Percentiles rank a stretch among this genome's conserved stretches.
Conservation (phyloP, 2,329 filamentous ascomycete genomes). For the Clarireedia paspali region DNA sequence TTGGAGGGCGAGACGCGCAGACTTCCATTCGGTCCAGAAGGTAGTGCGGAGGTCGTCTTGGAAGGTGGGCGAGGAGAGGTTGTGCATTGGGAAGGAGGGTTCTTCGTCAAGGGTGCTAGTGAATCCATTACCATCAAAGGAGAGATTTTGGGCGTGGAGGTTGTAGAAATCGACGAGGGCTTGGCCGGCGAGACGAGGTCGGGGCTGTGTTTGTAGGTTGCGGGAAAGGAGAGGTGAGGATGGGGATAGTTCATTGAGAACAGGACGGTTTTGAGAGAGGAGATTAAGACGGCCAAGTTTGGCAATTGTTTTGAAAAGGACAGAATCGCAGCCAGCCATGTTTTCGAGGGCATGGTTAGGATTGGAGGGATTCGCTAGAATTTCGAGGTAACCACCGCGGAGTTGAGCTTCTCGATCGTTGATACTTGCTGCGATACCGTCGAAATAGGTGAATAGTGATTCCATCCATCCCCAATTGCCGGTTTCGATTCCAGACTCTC, state of each 20-base stretch:
- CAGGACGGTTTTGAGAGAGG: constrained; percentile 61
- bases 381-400: constrained; percentile 52
- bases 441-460: constrained; percentile 88
- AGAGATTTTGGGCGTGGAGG: constrained; percentile 44
- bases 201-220: constrained; percentile 24
- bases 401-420: constrained; percentile 88
- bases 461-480: constrained; percentile 83
- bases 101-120: constrained; percentile 47
- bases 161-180: constrained; percentile 42
- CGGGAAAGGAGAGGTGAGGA: constrained; percentile 15
- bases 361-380: constrained; percentile 56
- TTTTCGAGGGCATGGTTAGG: constrained; percentile 58
- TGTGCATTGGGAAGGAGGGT: constrained; percentile 34
- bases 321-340: constrained; percentile 77
- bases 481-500: constrained; percentile 51
- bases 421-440: constrained; percentile 84
- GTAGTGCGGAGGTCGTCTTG: constrained; percentile 52
- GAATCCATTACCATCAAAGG: constrained; percentile 63
- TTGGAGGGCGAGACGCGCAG: constrained; percentile 67
- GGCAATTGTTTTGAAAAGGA: constrained; percentile 79
- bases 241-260: constrained; percentile 38
- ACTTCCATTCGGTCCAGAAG: constrained; percentile 87
- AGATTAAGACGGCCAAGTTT: constrained; percentile 79
- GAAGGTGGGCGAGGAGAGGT: constrained; percentile 30
- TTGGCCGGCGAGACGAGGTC: constrained; percentile 34